Evolutionary conservation across 441 rosid genomes (phyloP).

Genomic region (Erysimum cheiri): DNA sequence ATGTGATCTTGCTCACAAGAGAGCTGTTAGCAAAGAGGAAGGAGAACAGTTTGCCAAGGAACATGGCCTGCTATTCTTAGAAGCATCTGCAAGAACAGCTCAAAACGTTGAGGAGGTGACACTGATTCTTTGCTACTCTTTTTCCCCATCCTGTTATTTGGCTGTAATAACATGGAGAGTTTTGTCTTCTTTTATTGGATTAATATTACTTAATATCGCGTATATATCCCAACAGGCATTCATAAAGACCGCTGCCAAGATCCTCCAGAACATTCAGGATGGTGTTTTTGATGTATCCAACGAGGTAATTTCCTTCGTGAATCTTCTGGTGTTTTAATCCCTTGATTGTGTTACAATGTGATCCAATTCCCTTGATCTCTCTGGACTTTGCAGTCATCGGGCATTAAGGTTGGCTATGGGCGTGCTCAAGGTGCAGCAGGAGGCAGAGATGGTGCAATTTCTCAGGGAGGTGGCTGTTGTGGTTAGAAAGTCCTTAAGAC

Average conservation of each 20-base stretch:
- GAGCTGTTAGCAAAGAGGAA: conserved; percentile 66
- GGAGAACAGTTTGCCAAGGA: conserved; percentile 67
- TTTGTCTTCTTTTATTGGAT: background rate
- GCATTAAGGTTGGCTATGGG: conserved; percentile 76
- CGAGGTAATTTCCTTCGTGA: conserved; percentile 44
- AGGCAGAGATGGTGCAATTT: conserved; percentile 64
- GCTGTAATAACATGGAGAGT: background rate
- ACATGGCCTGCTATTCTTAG: conserved; percentile 57
- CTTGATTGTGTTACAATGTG: background rate
- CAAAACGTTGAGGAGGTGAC: conserved; percentile 65
- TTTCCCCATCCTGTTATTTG: background rate
- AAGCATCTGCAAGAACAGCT: conserved; percentile 66
- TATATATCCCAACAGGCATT: conserved; percentile 48
- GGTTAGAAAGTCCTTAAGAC: conserved; percentile 39
- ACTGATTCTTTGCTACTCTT: background rate
- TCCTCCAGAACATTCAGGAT: conserved; percentile 56
- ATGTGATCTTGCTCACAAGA: conserved; percentile 59
- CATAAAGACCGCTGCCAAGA: conserved; percentile 54
- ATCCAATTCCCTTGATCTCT: background rate
- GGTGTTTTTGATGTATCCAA: conserved; percentile 58
- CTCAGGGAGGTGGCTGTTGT: conserved; percentile 71
- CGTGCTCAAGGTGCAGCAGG: conserved; percentile 68
- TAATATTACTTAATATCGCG: background rate
- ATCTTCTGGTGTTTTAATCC: background rate
- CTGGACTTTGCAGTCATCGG: conserved; percentile 57